Base-by-base conservation (phyloP, 345 rosid genomes). In the Conringia planisiliqua region DNA sequence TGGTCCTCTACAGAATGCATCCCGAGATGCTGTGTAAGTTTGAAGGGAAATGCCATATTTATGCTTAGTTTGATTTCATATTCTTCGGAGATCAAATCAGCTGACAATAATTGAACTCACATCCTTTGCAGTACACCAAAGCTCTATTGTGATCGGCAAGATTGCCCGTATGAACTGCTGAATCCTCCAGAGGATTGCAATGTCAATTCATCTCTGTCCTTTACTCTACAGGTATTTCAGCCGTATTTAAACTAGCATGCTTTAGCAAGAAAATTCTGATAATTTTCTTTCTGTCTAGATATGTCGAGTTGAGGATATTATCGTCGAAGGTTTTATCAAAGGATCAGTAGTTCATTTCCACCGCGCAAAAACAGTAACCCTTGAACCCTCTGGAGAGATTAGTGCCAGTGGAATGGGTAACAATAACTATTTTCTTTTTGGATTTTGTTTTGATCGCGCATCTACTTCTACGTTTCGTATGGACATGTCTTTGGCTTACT, bases 121-220 rank as follows among this genome's bases (percentile, higher is more conserved):
- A 72, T 77, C 46, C 47, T 62, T 70, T 75, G 71, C 78, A 96
- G 98, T 64, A 90, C 90, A 7, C 99, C 96, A 46, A 89, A 82
- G 83, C 97, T 92, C 68, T 82, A 90, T 74, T 96, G 99, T 48
- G 92, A 85, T 52, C 85, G 66, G 62, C 83, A 88, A 79, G 86
- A 86, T 68, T 96, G 99, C 83, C 98, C 99, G 4, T 58, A 74
- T 66, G 99, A 96, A 83, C 81, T 96, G 16, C 85, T 96, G 44
- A 83, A 78, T 72, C 99, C 99, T 6, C 99, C 99, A 77, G 99
- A 96, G 78, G 99, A 96, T 81, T 96, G 99, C 95, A 96, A 88
- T 81, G 97, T 96, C 82, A 96, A 96, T 83, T 74, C 98, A 29
- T 90, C 99, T 62, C 82, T 96, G 66, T 82, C 99, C 44, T 96